Evolutionary conservation across 2,329 filamentous ascomycete species (phyloP).

Genomic region (Sclerotinia borealis): DNA sequence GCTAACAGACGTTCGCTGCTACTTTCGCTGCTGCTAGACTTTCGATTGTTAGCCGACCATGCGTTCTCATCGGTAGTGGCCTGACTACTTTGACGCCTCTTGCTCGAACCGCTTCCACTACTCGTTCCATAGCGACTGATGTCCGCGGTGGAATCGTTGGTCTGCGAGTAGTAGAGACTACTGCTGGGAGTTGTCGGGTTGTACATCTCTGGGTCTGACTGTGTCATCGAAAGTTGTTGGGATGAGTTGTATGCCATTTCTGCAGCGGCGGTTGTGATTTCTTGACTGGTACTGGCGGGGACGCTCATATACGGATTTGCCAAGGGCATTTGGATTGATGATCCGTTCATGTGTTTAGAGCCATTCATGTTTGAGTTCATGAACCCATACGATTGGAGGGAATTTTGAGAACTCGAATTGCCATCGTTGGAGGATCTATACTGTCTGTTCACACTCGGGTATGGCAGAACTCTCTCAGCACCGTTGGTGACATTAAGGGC

Average conservation of each 20-base stretch:
- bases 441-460: constrained; percentile 4
- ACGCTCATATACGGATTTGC: constrained; percentile 20
- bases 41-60: constrained; percentile 8
- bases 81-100: constrained; percentile 11
- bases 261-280: constrained; percentile 15
- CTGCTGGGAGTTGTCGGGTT: not conserved
- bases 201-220: not conserved
- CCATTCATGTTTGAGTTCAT: not conserved
- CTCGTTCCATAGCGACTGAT: constrained; percentile 5
- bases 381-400: not conserved
- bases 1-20: not conserved
- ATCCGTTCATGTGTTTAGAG: not conserved
- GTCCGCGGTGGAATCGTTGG: not conserved
- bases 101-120: not conserved
- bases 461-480: not conserved
- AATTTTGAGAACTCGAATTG: not conserved
- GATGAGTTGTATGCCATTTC: constrained; percentile 1
- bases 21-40: constrained; percentile 2
- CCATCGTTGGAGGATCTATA: constrained; percentile 7
- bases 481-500: not conserved
- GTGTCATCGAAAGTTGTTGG: not conserved
- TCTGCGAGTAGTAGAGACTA: not conserved
- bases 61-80: not conserved
- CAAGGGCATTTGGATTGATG: constrained; percentile 12
- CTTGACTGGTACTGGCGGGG: constrained; percentile 25